Evolutionary conservation across 225 moss, liverwort and hornwort genomes (phyloP).

Genomic region (Bryum argenteum): DNA sequence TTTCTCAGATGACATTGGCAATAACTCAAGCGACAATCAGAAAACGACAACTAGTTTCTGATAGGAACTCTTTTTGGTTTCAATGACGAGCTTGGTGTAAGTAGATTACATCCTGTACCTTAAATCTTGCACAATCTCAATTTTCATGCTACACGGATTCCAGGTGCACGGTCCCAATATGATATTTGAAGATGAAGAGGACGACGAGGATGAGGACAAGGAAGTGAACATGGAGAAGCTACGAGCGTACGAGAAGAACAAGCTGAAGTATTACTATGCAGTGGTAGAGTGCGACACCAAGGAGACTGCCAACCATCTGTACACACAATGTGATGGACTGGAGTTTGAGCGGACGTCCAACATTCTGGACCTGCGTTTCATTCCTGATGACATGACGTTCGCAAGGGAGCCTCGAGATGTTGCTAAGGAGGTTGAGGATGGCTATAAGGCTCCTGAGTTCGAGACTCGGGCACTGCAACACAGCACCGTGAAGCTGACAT

Average conservation of each 20-base stretch:
- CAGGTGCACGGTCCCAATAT: slow-evolving; percentile 73
- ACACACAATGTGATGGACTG: slow-evolving; percentile 83
- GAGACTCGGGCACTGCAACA: slow-evolving; percentile 94
- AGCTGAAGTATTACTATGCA: slow-evolving; percentile 91
- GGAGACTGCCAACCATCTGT: slow-evolving; percentile 77
- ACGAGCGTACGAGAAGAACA: slow-evolving; percentile 86
- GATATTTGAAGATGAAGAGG: slow-evolving; percentile 55
- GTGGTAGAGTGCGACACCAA: slow-evolving; percentile 92
- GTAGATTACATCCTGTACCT: too few species aligned
- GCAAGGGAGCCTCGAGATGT: slow-evolving; percentile 65
- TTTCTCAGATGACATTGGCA: neutral
- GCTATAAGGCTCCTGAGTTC: slow-evolving; percentile 86
- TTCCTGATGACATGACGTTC: slow-evolving; percentile 84
- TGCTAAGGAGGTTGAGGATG: slow-evolving; percentile 64
- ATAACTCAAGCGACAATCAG: neutral
- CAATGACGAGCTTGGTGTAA: neutral
- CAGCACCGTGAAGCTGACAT: slow-evolving; percentile 89
- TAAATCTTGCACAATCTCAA: slow-evolving; percentile 3
- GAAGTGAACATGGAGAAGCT: slow-evolving; percentile 86
- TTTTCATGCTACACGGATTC: slow-evolving; percentile 9
- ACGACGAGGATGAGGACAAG: slow-evolving; percentile 73
- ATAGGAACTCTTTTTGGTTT: neutral
- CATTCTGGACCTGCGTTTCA: slow-evolving; percentile 82
- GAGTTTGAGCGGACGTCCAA: slow-evolving; percentile 99
- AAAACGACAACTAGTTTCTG: neutral